Evolutionary conservation across 805 yeast species (phyloP), one percentile per base, ranked within the genome.

Genomic region (Jamesozyma rosinii): DNA sequence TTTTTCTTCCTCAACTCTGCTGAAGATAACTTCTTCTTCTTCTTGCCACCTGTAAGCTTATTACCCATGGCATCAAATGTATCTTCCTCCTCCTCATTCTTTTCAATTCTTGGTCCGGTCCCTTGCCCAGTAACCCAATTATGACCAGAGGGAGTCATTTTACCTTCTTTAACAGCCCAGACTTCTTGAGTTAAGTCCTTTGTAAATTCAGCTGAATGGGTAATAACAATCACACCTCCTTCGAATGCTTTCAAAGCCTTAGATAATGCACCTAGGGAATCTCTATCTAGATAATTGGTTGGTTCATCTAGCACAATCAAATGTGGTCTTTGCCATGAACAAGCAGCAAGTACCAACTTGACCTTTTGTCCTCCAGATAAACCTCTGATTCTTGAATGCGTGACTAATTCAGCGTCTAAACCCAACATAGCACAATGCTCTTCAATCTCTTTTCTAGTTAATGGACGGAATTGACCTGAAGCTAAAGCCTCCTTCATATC

Each of bases 41-140:
- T 89, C 82, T 84, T 84, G 68, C 74, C 83, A 67, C 82, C 71
- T 63, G 83, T 87, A 71, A 89, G 80, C 88, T 89, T 89, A 94
- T 89, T 89, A 76, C 97, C 97, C 89, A 89, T 84, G 63, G 97
- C 97, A 75, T 89, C 97, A 75, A 89, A 88, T 75, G 86, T 84
- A 70, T 87, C 96, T 69, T 83, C 97, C 71, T 86, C 95, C 49
- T 71, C 80, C 49, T 82, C 94, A 79, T 88, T 87, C 83, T 87
- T 81, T 68, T 83, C 88, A 51, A 89, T 70, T 81, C 97, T 87
- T 72, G 97, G 97, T 75, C 97, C 97, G 66, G 95, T 63, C 75
- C 97, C 97, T 78, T 89, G 97, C 72, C 97, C 97, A 62, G 83
- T 79, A 62, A 90, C 97, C 97, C 97, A 89, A 82, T 89, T 90